These are phyloP conservation scores for Wickerhamiella siamensis DNA, from an alignment of 805 yeast genomes.

Conservation along the genomic window DNA sequence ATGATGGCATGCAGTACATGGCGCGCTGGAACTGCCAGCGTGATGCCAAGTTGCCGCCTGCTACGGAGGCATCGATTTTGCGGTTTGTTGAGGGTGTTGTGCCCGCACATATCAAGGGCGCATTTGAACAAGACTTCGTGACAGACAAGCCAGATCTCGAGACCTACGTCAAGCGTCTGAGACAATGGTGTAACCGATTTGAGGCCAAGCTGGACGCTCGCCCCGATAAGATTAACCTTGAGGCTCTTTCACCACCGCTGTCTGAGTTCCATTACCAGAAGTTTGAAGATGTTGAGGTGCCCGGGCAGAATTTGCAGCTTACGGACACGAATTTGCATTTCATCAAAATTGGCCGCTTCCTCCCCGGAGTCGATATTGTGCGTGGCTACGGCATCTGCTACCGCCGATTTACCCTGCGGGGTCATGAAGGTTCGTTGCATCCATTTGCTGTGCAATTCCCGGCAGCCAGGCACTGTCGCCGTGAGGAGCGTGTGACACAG, in stretches of 20 bases:
- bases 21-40: conserved; percentile 77
- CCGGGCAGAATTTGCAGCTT: conserved; percentile 86
- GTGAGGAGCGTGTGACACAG: conserved; percentile 91
- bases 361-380: conserved; percentile 76
- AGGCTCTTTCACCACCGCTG: conserved; percentile 83
- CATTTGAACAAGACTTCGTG: conserved; percentile 85
- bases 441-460: conserved; percentile 95
- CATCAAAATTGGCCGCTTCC: conserved; percentile 80
- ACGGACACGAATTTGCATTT: conserved; percentile 84
- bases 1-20: conserved; percentile 84
- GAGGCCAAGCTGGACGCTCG: conserved; percentile 86
- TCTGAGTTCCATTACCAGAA: conserved; percentile 97
- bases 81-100: conserved; percentile 86
- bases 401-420: conserved; percentile 76
- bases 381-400: conserved; percentile 86
- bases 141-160: conserved; percentile 77
- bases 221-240: conserved; percentile 65
- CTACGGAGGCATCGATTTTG: conserved; percentile 76
- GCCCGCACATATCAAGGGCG: conserved; percentile 76
- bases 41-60: conserved; percentile 76
- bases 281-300: conserved; percentile 93
- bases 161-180: conserved; percentile 63
- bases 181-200: conserved; percentile 84
- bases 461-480: conserved; percentile 90
- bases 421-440: conserved; percentile 84